Conservation (phyloP, 345 rosid genomes). For the Citrus sp. region DNA sequence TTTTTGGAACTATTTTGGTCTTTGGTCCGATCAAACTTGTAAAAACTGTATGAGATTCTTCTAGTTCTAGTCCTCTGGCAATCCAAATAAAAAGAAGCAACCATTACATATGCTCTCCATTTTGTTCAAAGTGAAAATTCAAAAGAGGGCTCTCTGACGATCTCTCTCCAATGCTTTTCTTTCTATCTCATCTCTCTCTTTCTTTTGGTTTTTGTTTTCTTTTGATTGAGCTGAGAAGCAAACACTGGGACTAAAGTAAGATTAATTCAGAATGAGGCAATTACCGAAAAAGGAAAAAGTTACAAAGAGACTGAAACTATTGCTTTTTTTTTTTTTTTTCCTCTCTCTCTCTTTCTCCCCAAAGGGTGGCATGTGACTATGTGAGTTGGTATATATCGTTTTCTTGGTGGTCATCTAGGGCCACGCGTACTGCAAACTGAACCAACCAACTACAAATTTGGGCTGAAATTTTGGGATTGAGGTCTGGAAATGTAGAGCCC, state of each 20-base stretch:
- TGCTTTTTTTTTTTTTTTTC: neutral
- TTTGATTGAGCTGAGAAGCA: conserved; percentile 7
- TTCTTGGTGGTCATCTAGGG: neutral
- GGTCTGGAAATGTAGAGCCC: neutral
- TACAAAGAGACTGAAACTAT: neutral
- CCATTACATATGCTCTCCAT: conserved; percentile 3
- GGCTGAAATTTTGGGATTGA: neutral
- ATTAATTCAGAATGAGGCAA: conserved; percentile 16
- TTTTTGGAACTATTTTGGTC: conserved; percentile 36
- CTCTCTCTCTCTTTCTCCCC: fast-evolving
- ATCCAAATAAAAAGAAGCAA: conserved; percentile 14
- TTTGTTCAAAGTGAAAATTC: conserved; percentile 14
- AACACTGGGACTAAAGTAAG: conserved; percentile 22
- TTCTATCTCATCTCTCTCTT: neutral
- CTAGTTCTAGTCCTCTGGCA: conserved; percentile 12
- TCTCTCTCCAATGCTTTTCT: neutral
- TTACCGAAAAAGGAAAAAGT: conserved; percentile 15
- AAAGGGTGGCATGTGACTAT: too few relatives aligned
- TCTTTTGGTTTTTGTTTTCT: conserved; percentile 5
- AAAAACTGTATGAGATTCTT: conserved; percentile 33
- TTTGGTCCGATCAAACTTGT: conserved; percentile 38
- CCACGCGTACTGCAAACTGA: neutral
- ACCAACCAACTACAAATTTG: neutral
- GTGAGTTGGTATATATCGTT: neutral
- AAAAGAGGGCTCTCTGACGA: conserved; percentile 6